Base-by-base conservation (phyloP, 2,329 filamentous ascomycete genomes). In the Akanthomyces muscarius region DNA sequence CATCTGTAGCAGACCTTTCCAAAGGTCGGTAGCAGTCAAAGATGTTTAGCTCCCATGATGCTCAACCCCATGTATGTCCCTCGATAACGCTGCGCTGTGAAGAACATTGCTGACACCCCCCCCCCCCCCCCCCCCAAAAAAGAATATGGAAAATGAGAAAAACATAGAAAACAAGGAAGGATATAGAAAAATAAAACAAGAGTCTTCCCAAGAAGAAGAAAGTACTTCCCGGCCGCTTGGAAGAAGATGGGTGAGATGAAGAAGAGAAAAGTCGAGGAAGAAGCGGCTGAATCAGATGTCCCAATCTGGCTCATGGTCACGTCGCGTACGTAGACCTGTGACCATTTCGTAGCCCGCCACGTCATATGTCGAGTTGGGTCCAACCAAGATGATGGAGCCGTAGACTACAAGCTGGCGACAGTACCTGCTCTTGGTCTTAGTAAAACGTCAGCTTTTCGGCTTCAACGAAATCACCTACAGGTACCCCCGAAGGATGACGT, bases 351-450 rank as follows among this genome's bases (percentile, higher is more conserved):
- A 70, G 45, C 76, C 75, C n/a, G 77, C 75, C 4, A 74, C 78
- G 50, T 75, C 71, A 60, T 80, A 82, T 61, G 69, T 74, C 36
- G 79, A 82, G 52, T 75, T 70, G 44, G 75, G 71, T 51, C 80
- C 80, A 44, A 82, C 76, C 33, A 81, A 74, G 0, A 78, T 81
- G 63, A 82, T 66, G 2, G 77, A 80, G 45, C 78, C 77, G 63
- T 81, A 81, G 5, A 80, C 75, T 8, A 77, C 73, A 54, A 82
- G 71, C 4, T 69, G 74, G 64, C 73, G 75, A 69, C 80, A 82
- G 65, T 74, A 78, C 61, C 71, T 74, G 36, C 36, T 23, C 42
- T n/a, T 7, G 11, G 25, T 23, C 25, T 55, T 21, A 61, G 44
- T n/a, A 23, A 14, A 30, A 11, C 0, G 3, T 23, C 10, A 7